These are phyloP conservation scores for Stachybotrys echinatus DNA, from an alignment of 2,329 filamentous ascomycete genomes.

Conservation along the genomic window DNA sequence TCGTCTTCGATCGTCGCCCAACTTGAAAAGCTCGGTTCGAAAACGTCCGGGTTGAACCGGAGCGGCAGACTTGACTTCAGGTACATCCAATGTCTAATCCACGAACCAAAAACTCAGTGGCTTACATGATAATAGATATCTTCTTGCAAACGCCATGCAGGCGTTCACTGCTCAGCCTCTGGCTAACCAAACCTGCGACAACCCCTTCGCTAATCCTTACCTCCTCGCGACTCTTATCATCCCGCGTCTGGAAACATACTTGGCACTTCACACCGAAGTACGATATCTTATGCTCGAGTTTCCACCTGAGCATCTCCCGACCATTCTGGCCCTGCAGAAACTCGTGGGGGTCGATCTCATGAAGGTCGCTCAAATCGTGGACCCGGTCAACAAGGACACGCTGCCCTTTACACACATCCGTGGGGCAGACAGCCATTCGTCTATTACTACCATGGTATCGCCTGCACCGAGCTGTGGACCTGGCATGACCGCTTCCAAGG, in stretches of 20 bases:
- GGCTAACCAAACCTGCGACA: conserved; percentile 43
- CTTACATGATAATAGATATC: conserved; percentile 37
- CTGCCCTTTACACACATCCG: conserved; percentile 34
- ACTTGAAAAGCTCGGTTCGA: conserved; percentile 50
- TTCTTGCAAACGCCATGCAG: conserved; percentile 58
- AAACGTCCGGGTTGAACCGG: conserved; percentile 41
- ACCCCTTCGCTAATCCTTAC: conserved; percentile 48
- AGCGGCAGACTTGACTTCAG: conserved; percentile 55
- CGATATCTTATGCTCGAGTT: conserved; percentile 57
- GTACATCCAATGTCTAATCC: conserved; percentile 27
- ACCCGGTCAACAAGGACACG: conserved; percentile 31
- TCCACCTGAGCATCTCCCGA: conserved; percentile 48
- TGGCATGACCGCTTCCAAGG: conserved; percentile 38
- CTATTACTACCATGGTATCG: conserved; percentile 13
- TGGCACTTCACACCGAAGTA: conserved; percentile 45
- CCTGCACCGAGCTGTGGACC: conserved; percentile 15
- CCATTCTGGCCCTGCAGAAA: conserved; percentile 51
- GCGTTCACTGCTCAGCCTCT: conserved; percentile 46
- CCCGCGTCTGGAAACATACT: conserved; percentile 55
- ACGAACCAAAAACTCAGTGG: not conserved
- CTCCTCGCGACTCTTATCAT: conserved; percentile 54
- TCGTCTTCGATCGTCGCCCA: conserved; percentile 41
- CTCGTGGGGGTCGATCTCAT: conserved; percentile 51
- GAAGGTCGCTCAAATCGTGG: conserved; percentile 54
- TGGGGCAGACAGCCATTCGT: conserved; percentile 22